Evolutionary conservation across 2,329 filamentous ascomycete species (phyloP).

Genomic region (Colletotrichum liaoningense): DNA sequence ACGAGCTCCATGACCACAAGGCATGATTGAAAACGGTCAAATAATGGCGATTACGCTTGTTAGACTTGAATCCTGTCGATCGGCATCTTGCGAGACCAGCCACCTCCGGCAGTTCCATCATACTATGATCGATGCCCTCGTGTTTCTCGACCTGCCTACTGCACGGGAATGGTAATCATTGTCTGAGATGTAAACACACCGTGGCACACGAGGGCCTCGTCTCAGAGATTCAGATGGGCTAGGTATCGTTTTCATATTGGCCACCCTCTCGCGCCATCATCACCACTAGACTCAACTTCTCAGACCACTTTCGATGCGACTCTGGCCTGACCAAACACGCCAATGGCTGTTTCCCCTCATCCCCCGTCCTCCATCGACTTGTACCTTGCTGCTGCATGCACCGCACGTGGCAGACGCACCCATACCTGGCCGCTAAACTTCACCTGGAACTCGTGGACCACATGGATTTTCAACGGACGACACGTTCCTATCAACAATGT

Average conservation of each 20-base stretch:
- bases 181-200: neutral
- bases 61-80: slow-evolving; percentile 14
- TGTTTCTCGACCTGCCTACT: neutral
- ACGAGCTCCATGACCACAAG: neutral
- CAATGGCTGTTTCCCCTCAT: slow-evolving; percentile 25
- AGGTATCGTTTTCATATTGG: neutral
- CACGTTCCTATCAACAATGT: neutral
- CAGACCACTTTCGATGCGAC: slow-evolving; percentile 25
- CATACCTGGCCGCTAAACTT: slow-evolving; percentile 11
- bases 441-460: neutral
- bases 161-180: slow-evolving; percentile 9
- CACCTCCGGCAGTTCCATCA: slow-evolving; percentile 3
- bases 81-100: slow-evolving; percentile 24
- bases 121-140: neutral
- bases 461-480: slow-evolving; percentile 19
- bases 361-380: neutral
- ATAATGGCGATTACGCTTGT: neutral
- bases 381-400: slow-evolving; percentile 23
- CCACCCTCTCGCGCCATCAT: slow-evolving; percentile 11
- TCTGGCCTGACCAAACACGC: slow-evolving; percentile 10
- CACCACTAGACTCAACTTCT: slow-evolving; percentile 7
- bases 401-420: slow-evolving; percentile 30
- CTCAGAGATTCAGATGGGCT: slow-evolving; percentile 20
- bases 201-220: slow-evolving; percentile 11
- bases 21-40: slow-evolving; percentile 26